These are phyloP conservation scores for Coemansia interrupta DNA, from an alignment of 192 early-diverging fungal species.

Conservation along the genomic window DNA sequence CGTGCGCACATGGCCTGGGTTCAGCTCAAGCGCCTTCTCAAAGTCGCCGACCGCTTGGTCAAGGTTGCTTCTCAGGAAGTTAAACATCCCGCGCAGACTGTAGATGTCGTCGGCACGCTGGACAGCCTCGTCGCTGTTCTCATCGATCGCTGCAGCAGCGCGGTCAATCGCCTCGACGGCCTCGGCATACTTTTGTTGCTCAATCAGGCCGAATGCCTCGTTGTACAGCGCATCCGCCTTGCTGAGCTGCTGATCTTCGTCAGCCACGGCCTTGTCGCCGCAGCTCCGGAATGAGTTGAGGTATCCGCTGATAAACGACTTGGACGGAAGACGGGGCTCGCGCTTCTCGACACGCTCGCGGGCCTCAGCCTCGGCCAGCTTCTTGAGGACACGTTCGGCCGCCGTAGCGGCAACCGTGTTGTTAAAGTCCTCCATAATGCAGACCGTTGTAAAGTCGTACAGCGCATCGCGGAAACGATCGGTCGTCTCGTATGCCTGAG, in stretches of 20 bases:
- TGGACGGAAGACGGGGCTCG: conserved; percentile 73
- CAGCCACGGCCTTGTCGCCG: conserved; percentile 26
- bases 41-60: conserved; percentile 68
- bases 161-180: conserved; percentile 48
- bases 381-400: conserved; percentile 87
- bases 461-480: conserved; percentile 56
- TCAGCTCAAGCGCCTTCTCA: conserved; percentile 73
- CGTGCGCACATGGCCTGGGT: conserved; percentile 76
- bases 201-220: conserved; percentile 54
- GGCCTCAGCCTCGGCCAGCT: conserved; percentile 71
- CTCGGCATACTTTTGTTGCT: conserved; percentile 56
- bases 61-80: conserved; percentile 82
- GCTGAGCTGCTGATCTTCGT: conserved; percentile 21
- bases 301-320: conserved; percentile 88
- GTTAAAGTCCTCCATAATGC: conserved; percentile 92
- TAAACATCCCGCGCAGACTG: conserved; percentile 85
- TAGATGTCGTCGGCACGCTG: conserved; percentile 63
- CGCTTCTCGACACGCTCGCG: conserved; percentile 63
- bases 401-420: conserved; percentile 73
- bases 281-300: conserved; percentile 82
- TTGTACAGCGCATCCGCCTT: conserved; percentile 54
- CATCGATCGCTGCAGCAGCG: conserved; percentile 41
- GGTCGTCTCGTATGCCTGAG: conserved; percentile 60
- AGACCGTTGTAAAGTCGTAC: conserved; percentile 85
- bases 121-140: conserved; percentile 33